Percentiles rank a stretch among this genome's conserved stretches.
These are phyloP conservation scores for Gliomastix tumulicola DNA, from an alignment of 2,329 filamentous ascomycete genomes.

Conservation along the genomic window DNA sequence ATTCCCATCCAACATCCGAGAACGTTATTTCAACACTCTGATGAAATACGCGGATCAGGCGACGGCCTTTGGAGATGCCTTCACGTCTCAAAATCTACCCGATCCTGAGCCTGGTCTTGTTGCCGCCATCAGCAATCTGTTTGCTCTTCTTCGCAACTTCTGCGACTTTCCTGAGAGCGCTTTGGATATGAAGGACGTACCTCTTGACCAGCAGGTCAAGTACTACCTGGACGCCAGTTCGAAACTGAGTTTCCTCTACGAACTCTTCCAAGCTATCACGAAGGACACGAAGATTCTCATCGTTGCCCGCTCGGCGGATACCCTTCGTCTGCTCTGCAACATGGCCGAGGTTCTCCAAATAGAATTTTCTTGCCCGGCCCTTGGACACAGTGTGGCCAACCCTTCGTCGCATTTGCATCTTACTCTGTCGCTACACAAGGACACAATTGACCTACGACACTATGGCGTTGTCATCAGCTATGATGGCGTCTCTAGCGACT, in stretches of 20 bases:
- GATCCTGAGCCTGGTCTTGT: conserved; percentile 31
- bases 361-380: conserved; percentile 22
- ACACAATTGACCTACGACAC: conserved; percentile 31
- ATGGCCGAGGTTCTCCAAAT: conserved; percentile 33
- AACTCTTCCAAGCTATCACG: conserved; percentile 40
- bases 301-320: conserved; percentile 39
- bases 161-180: conserved; percentile 51
- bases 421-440: neutral
- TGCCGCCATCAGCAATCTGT: conserved; percentile 40
- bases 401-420: conserved; percentile 29
- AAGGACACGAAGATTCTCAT: conserved; percentile 43
- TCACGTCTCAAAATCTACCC: conserved; percentile 28
- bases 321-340: conserved; percentile 44
- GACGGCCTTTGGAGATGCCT: conserved; percentile 34
- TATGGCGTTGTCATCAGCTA: conserved; percentile 45
- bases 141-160: conserved; percentile 43
- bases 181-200: conserved; percentile 31
- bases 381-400: conserved; percentile 17
- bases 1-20: conserved; percentile 44
- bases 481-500: conserved; percentile 40
- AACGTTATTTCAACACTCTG: conserved; percentile 44
- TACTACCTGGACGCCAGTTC: conserved; percentile 49
- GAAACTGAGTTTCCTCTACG: conserved; percentile 53
- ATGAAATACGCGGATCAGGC: conserved; percentile 33
- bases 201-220: conserved; percentile 36